Conservation (phyloP, 345 rosid species). For the Viola odorata region DNA sequence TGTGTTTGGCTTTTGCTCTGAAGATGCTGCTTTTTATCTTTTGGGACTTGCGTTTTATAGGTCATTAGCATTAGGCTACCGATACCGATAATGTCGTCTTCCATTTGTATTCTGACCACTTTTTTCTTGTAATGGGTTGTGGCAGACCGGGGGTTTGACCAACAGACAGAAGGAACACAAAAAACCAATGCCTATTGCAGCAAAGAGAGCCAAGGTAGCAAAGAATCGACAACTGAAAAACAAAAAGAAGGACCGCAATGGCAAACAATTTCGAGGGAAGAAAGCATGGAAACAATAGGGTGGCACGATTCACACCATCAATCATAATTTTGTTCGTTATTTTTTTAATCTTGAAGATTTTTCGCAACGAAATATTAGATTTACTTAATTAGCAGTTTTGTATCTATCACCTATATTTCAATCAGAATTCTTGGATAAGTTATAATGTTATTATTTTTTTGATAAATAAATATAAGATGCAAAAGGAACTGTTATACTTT, state of each 20-base stretch:
- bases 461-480: too few species aligned
- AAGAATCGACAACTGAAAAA: slow-evolving; percentile 46
- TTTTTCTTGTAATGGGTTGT: background rate
- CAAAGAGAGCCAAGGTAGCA: slow-evolving; percentile 53
- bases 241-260: slow-evolving; percentile 37
- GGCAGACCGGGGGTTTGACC: slow-evolving; percentile 75
- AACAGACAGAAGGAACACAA: slow-evolving; percentile 83
- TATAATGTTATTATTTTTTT: too few species aligned
- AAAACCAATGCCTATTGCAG: slow-evolving; percentile 82
- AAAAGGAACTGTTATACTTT: too few species aligned
- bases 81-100: background rate
- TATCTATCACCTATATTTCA: too few species aligned
- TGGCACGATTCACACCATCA: background rate
- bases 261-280: slow-evolving; percentile 79
- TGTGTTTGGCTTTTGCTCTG: background rate
- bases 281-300: slow-evolving; percentile 70
- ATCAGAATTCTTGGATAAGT: too few species aligned
- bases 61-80: background rate
- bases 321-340: background rate
- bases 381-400: background rate
- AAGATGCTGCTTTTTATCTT: background rate
- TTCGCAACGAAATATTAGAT: too few species aligned
- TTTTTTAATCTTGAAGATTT: too few species aligned
- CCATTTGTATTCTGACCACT: background rate
- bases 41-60: background rate